phyloP scores from a whole-genome alignment of 78 protist species.

The Dictyostelium capitatum region DNA sequence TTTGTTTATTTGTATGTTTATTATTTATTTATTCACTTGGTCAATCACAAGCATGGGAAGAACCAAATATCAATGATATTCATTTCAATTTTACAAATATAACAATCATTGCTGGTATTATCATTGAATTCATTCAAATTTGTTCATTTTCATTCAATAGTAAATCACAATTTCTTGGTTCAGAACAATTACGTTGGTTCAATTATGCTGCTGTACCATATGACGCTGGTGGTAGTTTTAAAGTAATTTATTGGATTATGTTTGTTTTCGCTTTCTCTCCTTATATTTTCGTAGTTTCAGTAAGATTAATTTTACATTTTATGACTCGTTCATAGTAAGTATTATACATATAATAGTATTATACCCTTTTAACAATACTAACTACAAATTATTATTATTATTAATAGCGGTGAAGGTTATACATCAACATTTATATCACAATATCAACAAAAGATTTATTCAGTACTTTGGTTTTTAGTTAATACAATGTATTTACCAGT shows the following conservation, averaged over 20 bases:
- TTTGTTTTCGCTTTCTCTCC: slow-evolving; percentile 75
- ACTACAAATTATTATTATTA: background rate
- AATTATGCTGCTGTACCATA: slow-evolving; percentile 53
- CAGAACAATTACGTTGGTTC: slow-evolving; percentile 14
- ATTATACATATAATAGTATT: no score
- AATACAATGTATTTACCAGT: slow-evolving; percentile 77
- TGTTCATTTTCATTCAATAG: slow-evolving; percentile 59
- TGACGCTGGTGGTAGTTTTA: slow-evolving; percentile 14
- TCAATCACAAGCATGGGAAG: slow-evolving; percentile 57
- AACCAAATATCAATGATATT: slow-evolving; percentile 42
- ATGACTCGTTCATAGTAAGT: slow-evolving; percentile 55
- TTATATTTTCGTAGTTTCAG: slow-evolving; percentile 53
- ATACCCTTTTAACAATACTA: no score
- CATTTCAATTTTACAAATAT: slow-evolving; percentile 42
- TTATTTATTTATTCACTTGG: slow-evolving; percentile 38
- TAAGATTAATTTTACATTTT: slow-evolving; percentile 48
- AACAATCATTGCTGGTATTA: slow-evolving; percentile 49
- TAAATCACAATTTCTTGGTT: background rate
- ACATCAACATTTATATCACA: slow-evolving; percentile 39
- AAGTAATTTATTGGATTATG: slow-evolving; percentile 68
- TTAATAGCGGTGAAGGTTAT: slow-evolving; percentile 26
- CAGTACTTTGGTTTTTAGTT: slow-evolving; percentile 64
- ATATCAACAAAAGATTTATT: slow-evolving; percentile 60
- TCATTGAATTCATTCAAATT: slow-evolving; percentile 66
- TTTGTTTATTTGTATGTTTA: slow-evolving; percentile 54